phyloP scores from a whole-genome alignment of 2,329 filamentous ascomycete species.

The Colletotrichum navitas region DNA sequence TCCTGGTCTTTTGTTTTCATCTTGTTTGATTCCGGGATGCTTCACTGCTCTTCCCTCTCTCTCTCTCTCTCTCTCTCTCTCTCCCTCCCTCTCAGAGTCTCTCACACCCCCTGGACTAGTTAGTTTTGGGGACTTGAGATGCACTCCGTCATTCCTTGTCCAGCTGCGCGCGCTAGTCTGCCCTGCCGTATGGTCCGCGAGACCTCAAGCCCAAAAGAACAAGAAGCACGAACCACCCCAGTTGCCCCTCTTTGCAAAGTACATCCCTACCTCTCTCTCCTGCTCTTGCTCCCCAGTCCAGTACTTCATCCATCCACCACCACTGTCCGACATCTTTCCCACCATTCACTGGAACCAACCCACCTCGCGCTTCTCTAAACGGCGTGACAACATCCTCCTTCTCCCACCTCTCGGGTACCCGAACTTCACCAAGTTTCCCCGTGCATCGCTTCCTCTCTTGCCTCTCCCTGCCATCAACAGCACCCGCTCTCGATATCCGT shows the following conservation, averaged over 20 bases:
- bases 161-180: conserved; percentile 41
- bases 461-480: conserved; percentile 20
- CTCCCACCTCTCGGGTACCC: conserved; percentile 31
- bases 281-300: neutral
- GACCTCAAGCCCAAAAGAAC: conserved; percentile 30
- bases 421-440: conserved; percentile 28
- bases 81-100: neutral
- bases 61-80: neutral
- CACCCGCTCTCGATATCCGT: conserved; percentile 9
- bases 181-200: conserved; percentile 41
- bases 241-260: conserved; percentile 36
- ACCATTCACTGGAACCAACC: conserved; percentile 29
- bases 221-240: conserved; percentile 28
- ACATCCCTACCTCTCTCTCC: conserved; percentile 31
- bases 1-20: neutral
- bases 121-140: conserved; percentile 34
- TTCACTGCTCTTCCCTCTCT: neutral
- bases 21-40: neutral
- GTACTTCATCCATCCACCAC: conserved; percentile 13
- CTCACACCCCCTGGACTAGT: conserved; percentile 11
- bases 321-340: conserved; percentile 24
- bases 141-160: conserved; percentile 41
- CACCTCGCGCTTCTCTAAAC: conserved; percentile 35
- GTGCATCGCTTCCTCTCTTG: conserved; percentile 14
- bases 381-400: conserved; percentile 38